These are phyloP conservation scores for Pseudocercospora vitis DNA, from an alignment of 2,329 filamentous ascomycete species.

Conservation along the genomic window DNA sequence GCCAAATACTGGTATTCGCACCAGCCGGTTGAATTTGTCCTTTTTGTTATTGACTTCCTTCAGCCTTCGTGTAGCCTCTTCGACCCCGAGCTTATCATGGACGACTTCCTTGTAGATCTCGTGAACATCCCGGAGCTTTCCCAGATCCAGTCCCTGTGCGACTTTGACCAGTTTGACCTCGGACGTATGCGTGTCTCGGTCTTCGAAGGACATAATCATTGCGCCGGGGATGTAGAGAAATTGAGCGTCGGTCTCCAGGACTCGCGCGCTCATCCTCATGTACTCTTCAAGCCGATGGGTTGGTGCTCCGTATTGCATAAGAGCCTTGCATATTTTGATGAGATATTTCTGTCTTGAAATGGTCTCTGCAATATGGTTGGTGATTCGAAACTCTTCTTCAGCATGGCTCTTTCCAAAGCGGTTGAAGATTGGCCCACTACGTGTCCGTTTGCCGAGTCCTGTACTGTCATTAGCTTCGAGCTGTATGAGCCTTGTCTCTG, in stretches of 20 bases:
- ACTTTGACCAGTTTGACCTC: conserved; percentile 74
- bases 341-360: conserved; percentile 80
- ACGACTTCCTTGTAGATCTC: conserved; percentile 79
- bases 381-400: conserved; percentile 58
- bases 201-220: conserved; percentile 92
- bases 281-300: conserved; percentile 91
- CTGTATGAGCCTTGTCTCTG: background rate
- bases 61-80: conserved; percentile 65
- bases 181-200: conserved; percentile 70
- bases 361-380: conserved; percentile 64
- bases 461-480: background rate
- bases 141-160: conserved; percentile 69
- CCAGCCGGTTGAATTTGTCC: conserved; percentile 53
- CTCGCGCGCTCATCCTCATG: conserved; percentile 84
- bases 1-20: conserved; percentile 67
- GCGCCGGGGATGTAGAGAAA: conserved; percentile 88
- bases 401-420: conserved; percentile 38
- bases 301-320: conserved; percentile 85
- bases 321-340: conserved; percentile 75
- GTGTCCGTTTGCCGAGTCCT: conserved; percentile 26
- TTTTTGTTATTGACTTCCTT: conserved; percentile 62
- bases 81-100: conserved; percentile 70
- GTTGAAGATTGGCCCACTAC: conserved; percentile 40
- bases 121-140: conserved; percentile 71
- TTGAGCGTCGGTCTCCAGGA: conserved; percentile 83